phyloP scores from a whole-genome alignment of 1,139 yeast species.

The Schwanniomyces etchellsii region DNA sequence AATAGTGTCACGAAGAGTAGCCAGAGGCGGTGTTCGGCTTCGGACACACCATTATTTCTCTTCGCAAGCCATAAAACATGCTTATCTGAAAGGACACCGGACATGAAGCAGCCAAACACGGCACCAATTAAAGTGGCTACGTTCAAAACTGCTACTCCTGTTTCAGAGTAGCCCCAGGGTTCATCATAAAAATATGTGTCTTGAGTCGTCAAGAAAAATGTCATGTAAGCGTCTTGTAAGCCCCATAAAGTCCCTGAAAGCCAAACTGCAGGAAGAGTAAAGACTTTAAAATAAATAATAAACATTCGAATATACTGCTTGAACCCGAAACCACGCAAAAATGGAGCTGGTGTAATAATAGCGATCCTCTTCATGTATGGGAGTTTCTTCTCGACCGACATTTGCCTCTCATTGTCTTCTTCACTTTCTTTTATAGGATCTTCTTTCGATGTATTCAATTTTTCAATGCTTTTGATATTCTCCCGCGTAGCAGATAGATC shows the following conservation, averaged over 20 bases:
- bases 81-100: constrained; percentile 69
- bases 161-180: constrained; percentile 66
- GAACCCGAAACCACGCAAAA: constrained; percentile 60
- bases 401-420: constrained; percentile 26
- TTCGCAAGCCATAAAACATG: constrained; percentile 71
- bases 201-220: constrained; percentile 76
- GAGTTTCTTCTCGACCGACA: constrained; percentile 10
- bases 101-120: constrained; percentile 69
- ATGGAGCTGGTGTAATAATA: constrained; percentile 63
- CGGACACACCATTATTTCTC: constrained; percentile 64
- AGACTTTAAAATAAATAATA: constrained; percentile 56
- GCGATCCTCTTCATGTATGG: constrained; percentile 54
- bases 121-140: constrained; percentile 81
- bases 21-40: constrained; percentile 77
- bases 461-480: background rate
- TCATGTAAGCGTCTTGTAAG: constrained; percentile 73
- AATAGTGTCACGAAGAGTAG: constrained; percentile 62
- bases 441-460: background rate
- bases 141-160: constrained; percentile 80
- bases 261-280: constrained; percentile 77
- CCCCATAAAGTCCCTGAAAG: constrained; percentile 83
- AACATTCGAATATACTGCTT: constrained; percentile 62
- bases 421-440: background rate
- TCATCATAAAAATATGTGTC: constrained; percentile 64
- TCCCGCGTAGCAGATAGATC: constrained; percentile 5